phyloP scores from a whole-genome alignment of 208 protist species.

The Acanthamoeba castellanii region DNA sequence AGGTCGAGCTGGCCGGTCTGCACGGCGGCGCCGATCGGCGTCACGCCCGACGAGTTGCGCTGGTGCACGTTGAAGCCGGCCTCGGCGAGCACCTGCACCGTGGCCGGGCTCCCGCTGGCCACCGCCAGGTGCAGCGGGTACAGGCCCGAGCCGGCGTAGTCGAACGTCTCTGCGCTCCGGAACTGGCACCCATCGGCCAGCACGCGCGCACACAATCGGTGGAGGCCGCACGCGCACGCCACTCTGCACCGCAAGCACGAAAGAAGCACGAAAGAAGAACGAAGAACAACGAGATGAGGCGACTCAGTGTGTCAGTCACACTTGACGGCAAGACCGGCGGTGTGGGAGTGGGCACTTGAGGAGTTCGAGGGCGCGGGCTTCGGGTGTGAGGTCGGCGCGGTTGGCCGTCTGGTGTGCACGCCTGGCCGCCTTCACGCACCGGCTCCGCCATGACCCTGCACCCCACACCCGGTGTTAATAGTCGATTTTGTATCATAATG shows the following conservation, averaged over 20 bases:
- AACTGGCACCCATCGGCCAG: neutral
- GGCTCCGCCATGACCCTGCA: neutral
- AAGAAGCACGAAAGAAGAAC: no score
- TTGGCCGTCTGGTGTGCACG: neutral
- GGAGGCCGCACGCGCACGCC: neutral
- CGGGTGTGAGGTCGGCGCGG: neutral
- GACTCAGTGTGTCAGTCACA: no score
- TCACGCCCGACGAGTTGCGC: neutral
- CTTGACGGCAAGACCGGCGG: no score
- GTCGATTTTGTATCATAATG: no score
- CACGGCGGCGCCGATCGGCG: neutral
- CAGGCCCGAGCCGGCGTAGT: neutral
- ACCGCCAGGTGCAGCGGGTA: neutral
- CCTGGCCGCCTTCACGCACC: neutral
- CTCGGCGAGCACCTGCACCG: neutral
- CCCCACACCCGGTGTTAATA: no score
- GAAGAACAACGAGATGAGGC: neutral
- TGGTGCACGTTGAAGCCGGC: neutral
- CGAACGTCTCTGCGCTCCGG: neutral
- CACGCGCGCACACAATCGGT: neutral
- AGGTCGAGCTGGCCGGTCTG: neutral
- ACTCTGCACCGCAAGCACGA: neutral
- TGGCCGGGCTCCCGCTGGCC: neutral
- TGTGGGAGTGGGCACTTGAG: neutral
- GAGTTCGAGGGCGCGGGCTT: neutral